phyloP scores from a whole-genome alignment of 257 asterid species.

The Solanum virginianum region DNA sequence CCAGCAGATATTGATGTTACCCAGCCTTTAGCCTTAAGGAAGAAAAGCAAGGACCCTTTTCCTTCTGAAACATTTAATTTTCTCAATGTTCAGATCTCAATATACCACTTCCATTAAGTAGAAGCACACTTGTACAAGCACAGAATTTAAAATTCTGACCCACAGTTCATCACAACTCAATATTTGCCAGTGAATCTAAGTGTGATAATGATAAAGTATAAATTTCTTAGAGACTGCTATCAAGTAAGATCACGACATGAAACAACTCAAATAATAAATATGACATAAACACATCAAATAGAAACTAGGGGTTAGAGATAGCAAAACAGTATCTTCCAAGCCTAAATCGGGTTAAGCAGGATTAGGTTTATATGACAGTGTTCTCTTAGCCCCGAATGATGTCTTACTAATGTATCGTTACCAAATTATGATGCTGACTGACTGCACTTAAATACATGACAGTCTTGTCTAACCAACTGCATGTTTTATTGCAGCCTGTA shows the following conservation, averaged over 20 bases:
- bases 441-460: neutral
- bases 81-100: neutral
- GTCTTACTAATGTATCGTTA: neutral
- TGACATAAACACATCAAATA: neutral
- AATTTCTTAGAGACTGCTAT: neutral
- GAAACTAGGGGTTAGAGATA: neutral
- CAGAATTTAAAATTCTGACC: neutral
- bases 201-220: neutral
- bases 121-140: neutral
- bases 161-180: neutral
- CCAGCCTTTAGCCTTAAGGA: conserved; percentile 83
- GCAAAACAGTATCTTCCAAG: neutral
- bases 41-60: conserved; percentile 79
- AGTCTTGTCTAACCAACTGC: neutral
- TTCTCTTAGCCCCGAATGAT: neutral
- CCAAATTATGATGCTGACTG: neutral
- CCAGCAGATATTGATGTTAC: conserved; percentile 89
- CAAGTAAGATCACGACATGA: neutral
- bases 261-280: neutral
- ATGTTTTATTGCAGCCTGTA: neutral
- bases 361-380: neutral
- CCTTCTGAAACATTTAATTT: conserved; percentile 60
- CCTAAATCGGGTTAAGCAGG: neutral
- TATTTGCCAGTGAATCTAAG: neutral
- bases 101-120: neutral